phyloP scores from a whole-genome alignment of 2,329 filamentous ascomycete genomes.

The Bipolaris oryzae region DNA sequence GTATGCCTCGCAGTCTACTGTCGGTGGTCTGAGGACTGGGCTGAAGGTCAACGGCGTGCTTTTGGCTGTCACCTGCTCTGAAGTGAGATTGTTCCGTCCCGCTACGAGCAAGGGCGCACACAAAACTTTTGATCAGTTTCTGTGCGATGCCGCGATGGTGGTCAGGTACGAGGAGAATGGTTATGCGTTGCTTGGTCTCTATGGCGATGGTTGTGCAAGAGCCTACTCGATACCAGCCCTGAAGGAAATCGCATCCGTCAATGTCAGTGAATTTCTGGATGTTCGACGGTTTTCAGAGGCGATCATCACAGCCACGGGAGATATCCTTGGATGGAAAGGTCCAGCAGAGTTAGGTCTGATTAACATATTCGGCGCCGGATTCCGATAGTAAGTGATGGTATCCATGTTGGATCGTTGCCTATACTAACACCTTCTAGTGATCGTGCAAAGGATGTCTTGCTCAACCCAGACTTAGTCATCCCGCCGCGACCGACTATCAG shows the following conservation, averaged over 20 bases:
- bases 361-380: constrained; percentile 82
- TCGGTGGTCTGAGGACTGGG: constrained; percentile 78
- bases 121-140: constrained; percentile 81
- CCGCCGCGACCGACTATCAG: constrained; percentile 91
- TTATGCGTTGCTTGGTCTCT: constrained; percentile 80
- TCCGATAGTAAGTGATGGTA: constrained; percentile 59
- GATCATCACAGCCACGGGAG: constrained; percentile 76
- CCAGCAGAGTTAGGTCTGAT: constrained; percentile 84
- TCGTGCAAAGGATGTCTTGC: constrained; percentile 70
- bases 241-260: constrained; percentile 76
- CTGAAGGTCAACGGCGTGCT: constrained; percentile 77
- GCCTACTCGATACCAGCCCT: constrained; percentile 87
- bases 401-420: background rate
- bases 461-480: constrained; percentile 75
- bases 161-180: constrained; percentile 76
- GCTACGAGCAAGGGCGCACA: constrained; percentile 86
- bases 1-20: constrained; percentile 72
- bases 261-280: constrained; percentile 72
- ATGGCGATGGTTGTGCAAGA: constrained; percentile 79
- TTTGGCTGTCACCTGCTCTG: constrained; percentile 74
- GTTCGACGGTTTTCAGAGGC: constrained; percentile 71
- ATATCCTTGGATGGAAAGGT: constrained; percentile 85
- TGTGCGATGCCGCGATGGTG: constrained; percentile 82
- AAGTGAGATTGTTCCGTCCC: constrained; percentile 87
- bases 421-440: constrained; percentile 42